Base-by-base conservation (phyloP, 805 yeast genomes). In the Suhomyces tanzawaensis region DNA sequence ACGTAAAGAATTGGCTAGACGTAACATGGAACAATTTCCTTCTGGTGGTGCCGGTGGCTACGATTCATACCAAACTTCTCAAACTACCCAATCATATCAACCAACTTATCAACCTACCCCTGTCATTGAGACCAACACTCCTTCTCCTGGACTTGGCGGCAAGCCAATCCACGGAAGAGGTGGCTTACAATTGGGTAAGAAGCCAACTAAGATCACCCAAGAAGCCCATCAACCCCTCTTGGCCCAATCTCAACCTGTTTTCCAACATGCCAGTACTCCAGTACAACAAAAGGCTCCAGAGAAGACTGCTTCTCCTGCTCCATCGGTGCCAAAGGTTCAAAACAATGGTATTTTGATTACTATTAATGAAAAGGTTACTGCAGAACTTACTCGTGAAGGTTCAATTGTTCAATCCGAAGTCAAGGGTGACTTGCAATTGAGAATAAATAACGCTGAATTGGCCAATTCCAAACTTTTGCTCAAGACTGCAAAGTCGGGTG, bases 391-490 rank as follows among this genome's bases (percentile, higher is more conserved):
- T 9, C 82, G 97, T 56, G 97, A 91, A 50, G 98, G 98, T 33
- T 72, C 81, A 0, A 60, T 85, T 37, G 39, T 49, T 15, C 65
- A 79, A 15, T 78, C 87, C 29, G 96, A 90, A 57, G 76, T 89
- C 41, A 87, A 87, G 63, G 98, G 99, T 62, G 95, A 85, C 50
- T 71, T 91, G 50, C 95, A 88, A 64, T 70, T 93, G 57, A 82
- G 96, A 58, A 80, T 93, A 46, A 89, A 84, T 59, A 77, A 89
- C 53, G 69, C 84, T n/a, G 76, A 72, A 27, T 71, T 82, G 47
- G 80, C 95, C 11, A 76, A 74, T 49, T 76, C 88, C 39, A 77
- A 76, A 56, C 72, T 93, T 42, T 55, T 75, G 44, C 66, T 90
- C 47, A 60, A 68, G 29, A 71, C 80, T 29, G 73, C 74, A 21